Evolutionary conservation across 768 basidiomycete species (phyloP).

Genomic region (Naganishia friedmannii): DNA sequence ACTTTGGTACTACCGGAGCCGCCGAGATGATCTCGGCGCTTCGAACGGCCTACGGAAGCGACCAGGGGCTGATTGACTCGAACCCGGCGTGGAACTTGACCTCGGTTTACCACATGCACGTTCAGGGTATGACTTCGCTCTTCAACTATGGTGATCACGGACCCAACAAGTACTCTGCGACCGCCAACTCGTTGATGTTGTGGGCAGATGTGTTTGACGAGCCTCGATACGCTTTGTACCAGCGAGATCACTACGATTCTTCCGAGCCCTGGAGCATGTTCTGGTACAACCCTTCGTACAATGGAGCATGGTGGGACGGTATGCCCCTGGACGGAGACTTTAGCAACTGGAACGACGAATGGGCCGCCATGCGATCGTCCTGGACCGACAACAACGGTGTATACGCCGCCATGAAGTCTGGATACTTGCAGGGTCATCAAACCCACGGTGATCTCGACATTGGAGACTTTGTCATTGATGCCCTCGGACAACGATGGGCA

Average conservation of each 20-base stretch:
- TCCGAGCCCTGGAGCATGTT: slow-evolving; percentile 79
- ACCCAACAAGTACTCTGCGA: slow-evolving; percentile 91
- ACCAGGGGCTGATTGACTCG: slow-evolving; percentile 66
- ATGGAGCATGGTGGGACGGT: slow-evolving; percentile 89
- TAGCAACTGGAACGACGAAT: slow-evolving; percentile 67
- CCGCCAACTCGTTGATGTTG: slow-evolving; percentile 81
- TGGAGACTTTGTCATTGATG: slow-evolving; percentile 94
- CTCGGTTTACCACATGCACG: slow-evolving; percentile 85
- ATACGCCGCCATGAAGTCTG: slow-evolving; percentile 86
- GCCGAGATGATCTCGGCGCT: slow-evolving; percentile 85
- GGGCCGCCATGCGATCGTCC: slow-evolving; percentile 85
- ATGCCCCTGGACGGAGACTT: slow-evolving; percentile 80
- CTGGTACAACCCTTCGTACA: slow-evolving; percentile 83
- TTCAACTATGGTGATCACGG: slow-evolving; percentile 66
- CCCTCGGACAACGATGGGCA: slow-evolving; percentile 87
- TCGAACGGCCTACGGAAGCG: slow-evolving; percentile 76
- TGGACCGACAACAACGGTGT: slow-evolving; percentile 85
- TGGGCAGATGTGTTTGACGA: slow-evolving; percentile 68
- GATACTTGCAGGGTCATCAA: slow-evolving; percentile 75
- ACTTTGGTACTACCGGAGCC: slow-evolving; percentile 82
- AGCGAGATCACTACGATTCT: slow-evolving; percentile 81
- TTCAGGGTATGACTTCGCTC: slow-evolving; percentile 70
- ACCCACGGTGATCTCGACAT: slow-evolving; percentile 92
- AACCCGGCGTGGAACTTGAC: slow-evolving; percentile 73
- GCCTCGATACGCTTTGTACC: slow-evolving; percentile 77